Evolutionary conservation across 2,329 filamentous ascomycete species (phyloP), one percentile per base, ranked within the genome.

Genomic region (Plenodomus lindquistii): DNA sequence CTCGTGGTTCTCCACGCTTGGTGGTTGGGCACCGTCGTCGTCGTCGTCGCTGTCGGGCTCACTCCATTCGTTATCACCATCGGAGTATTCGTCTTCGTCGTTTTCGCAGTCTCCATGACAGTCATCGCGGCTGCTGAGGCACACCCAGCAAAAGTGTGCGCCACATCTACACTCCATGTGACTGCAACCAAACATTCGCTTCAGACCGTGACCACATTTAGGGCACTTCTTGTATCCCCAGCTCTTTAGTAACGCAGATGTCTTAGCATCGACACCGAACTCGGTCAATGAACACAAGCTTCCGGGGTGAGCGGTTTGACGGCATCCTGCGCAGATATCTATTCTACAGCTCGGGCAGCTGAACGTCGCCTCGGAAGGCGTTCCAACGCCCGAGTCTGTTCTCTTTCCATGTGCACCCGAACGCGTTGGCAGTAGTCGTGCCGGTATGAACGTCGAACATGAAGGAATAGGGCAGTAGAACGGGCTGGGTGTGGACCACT

Each of bases 191-290:
- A 58, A 76, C 73, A 80, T 78, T 44, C 73, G 72, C 52, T 73
- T 71, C 15, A 81, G 63, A 8, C 74, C 79, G n/a, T 75, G 67
- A 1, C 71, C 67, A 50, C 79, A 81, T 44, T 75, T 75, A 0
- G 79, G 79, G 45, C 79, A 82, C 8, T 71, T 67, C 59, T 79
- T 81, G 60, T 79, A 77, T 3, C 76, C 74, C 66, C 73, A 79
- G 36, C 62, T 66, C 40, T 69, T 65, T 2, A 81, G 63, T 27
- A 77, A 42, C 9, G 50, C 49, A n/a, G 62, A 60, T 3, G 64
- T 69, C 18, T 77, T 71, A 18, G 72, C 48, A 24, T 74, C 71
- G 4, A 69, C 62, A 6, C 63, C 67, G 37, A 65, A 64, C 19
- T 64, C 59, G 10, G 63, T 49, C 6, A 67, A 40, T 31, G 65